These are phyloP conservation scores for Kitagawia praeruptora DNA, from an alignment of 129 eudicot genomes.

Conservation along the genomic window DNA sequence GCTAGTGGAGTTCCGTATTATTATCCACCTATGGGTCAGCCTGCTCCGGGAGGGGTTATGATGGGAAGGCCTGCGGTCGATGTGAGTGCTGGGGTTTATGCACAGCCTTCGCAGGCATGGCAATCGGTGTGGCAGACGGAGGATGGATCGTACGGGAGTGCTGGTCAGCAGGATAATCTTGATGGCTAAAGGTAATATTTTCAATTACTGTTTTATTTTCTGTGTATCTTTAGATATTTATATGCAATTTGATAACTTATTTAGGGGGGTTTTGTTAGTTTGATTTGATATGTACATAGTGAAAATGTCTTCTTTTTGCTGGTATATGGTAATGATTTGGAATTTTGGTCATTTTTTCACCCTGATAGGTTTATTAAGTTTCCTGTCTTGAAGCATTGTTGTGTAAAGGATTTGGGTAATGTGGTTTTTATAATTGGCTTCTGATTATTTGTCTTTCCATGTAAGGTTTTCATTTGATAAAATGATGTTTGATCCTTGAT, in stretches of 20 bases:
- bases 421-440: not conserved
- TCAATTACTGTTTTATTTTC: not conserved
- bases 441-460: not conserved
- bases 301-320: not conserved
- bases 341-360: not conserved
- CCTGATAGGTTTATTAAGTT: not conserved
- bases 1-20: constrained; percentile 71
- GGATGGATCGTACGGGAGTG: constrained; percentile 62
- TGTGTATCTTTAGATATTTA: not conserved
- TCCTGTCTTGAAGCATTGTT: not conserved
- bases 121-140: constrained; percentile 87
- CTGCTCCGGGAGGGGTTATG: constrained; percentile 35
- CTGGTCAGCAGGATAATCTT: constrained; percentile 32
- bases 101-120: constrained; percentile 76
- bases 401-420: not conserved
- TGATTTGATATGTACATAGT: not conserved
- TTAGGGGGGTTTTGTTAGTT: not conserved
- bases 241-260: not conserved
- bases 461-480: not conserved
- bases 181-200: constrained; percentile 45
- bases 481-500: not conserved
- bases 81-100: constrained; percentile 38
- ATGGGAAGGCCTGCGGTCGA: constrained; percentile 51
- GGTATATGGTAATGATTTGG: not conserved
- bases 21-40: constrained; percentile 68